Percentiles rank a stretch among this genome's conserved stretches.
Evolutionary conservation across 163 green algal genomes (phyloP).

Genomic region (Chlamydomonas reinhardtii): DNA sequence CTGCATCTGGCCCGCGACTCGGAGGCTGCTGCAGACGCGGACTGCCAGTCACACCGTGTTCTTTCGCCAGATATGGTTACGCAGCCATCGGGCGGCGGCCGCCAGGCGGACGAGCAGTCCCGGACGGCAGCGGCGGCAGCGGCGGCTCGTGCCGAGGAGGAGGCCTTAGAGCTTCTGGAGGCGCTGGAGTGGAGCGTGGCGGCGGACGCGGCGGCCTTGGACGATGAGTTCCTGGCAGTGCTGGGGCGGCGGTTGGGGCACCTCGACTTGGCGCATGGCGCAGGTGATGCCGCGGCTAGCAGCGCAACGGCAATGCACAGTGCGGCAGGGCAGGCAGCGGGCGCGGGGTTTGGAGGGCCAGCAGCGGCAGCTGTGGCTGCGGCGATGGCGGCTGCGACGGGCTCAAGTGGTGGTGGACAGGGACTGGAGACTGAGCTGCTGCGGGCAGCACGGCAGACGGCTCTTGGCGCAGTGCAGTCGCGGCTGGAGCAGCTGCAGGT

Average conservation of each 20-base stretch:
- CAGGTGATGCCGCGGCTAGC: too few relatives aligned
- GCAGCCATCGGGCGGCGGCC: neutral
- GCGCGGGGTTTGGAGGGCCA: neutral
- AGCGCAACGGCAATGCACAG: too few relatives aligned
- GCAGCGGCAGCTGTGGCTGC: neutral
- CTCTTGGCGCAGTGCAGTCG: slow-evolving; percentile 11
- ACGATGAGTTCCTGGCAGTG: neutral
- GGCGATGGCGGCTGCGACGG: neutral
- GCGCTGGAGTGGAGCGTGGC: slow-evolving; percentile 8
- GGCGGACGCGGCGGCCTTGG: neutral
- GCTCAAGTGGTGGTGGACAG: neutral
- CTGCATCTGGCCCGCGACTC: neutral
- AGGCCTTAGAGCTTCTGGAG: slow-evolving; percentile 11
- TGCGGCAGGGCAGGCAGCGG: neutral
- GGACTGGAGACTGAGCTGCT: neutral
- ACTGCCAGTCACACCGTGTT: neutral
- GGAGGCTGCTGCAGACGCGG: neutral
- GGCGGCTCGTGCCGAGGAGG: neutral
- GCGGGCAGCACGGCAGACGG: neutral
- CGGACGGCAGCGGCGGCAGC: neutral
- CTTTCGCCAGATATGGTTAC: too few relatives aligned
- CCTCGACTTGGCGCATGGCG: neutral
- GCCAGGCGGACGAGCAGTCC: neutral
- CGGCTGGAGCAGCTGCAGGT: slow-evolving; percentile 24
- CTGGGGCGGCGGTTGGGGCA: neutral